Evolutionary conservation across 345 rosid species (phyloP), one percentile per base, ranked within the genome.

Genomic region (Turnera subulata): DNA sequence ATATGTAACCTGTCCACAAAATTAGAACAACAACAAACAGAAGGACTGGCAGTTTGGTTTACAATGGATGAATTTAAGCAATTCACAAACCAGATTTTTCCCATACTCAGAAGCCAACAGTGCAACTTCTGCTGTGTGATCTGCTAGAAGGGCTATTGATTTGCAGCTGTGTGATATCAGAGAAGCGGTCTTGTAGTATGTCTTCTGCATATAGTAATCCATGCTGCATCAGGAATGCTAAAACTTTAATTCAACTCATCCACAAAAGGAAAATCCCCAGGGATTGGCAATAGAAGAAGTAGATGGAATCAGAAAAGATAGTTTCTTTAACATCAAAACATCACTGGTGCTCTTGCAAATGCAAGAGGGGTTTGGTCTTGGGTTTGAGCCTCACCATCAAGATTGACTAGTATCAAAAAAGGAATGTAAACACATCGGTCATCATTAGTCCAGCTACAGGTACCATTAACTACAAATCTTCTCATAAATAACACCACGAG

Each of bases 161-260:
- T 93, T 83, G 77, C 94, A 86, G 80, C 97, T 87, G 71, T 93
- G 89, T 61, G 97, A 87, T 24, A 89, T 83, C 74, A 89, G 68
- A 4, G 96, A 86, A 50, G 91, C 96, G 6, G 97, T 89, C 80
- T 85, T 93, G 80, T 72, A 92, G 68, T 89, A 85, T 50, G 96
- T 82, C 87, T 89, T 85, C 61, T 82, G 75, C 91, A 83, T 74
- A 61, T 86, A 86, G 64, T 92, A 76, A 19, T 86, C 96, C 89
- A 92, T 78, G 71, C 95, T 84, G 91, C 82, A 76, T n/a, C n/a
- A n/a, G n/a, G n/a, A n/a, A n/a, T n/a, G n/a, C n/a, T 12, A 19
- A 49, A n/a, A 9, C 5, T 14, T 17, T 21, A 22, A 49, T 15
- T 13, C 45, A 35, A 35, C 11, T 14, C 1, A 46, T 26, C 14